A percentile compares a stretch with the other conserved stretches of the same genome.
Conservation (phyloP, 2,329 filamentous ascomycete genomes). For the Paecilomyces sp. region DNA sequence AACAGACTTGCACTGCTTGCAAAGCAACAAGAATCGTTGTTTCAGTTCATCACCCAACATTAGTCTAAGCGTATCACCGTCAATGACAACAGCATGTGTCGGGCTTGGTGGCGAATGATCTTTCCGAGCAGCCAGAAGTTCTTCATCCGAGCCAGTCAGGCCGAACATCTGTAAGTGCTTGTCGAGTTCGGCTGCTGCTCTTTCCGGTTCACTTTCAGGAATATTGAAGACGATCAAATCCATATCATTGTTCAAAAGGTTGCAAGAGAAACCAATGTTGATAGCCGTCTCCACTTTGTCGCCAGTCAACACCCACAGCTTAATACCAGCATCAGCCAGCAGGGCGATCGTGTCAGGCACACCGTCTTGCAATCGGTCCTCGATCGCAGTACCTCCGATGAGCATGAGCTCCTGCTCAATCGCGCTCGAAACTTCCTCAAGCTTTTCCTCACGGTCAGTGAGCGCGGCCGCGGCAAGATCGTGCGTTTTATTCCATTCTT, state of each 20-base stretch:
- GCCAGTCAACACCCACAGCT: conserved; percentile 95
- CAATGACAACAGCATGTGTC: conserved; percentile 89
- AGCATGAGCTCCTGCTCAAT: conserved; percentile 88
- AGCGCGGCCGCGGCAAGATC: conserved; percentile 80
- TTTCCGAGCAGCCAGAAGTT: conserved; percentile 68
- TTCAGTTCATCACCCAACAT: conserved; percentile 75
- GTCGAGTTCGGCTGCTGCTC: conserved; percentile 65
- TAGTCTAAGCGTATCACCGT: conserved; percentile 86
- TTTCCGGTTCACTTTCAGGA: conserved; percentile 61
- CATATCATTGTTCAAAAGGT: conserved; percentile 95
- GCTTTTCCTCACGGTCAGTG: conserved; percentile 80
- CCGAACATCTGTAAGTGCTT: conserved; percentile 65
- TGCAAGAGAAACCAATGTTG: conserved; percentile 99
- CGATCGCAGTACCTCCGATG: conserved; percentile 90
- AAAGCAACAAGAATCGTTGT: conserved; percentile 89
- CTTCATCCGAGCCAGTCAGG: conserved; percentile 77
- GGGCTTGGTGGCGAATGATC: conserved; percentile 80
- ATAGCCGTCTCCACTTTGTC: conserved; percentile 99
- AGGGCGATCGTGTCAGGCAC: conserved; percentile 93
- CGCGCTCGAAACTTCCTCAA: conserved; percentile 79
- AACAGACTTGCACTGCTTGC: conserved; percentile 95
- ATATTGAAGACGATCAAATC: conserved; percentile 87
- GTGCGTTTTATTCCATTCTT: conserved; percentile 76
- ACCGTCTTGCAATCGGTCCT: conserved; percentile 92
- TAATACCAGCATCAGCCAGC: conserved; percentile 88